Evolutionary conservation across 208 protist genomes (phyloP), one percentile per base, ranked within the genome.

Genomic region (Trypanosoma caninum): DNA sequence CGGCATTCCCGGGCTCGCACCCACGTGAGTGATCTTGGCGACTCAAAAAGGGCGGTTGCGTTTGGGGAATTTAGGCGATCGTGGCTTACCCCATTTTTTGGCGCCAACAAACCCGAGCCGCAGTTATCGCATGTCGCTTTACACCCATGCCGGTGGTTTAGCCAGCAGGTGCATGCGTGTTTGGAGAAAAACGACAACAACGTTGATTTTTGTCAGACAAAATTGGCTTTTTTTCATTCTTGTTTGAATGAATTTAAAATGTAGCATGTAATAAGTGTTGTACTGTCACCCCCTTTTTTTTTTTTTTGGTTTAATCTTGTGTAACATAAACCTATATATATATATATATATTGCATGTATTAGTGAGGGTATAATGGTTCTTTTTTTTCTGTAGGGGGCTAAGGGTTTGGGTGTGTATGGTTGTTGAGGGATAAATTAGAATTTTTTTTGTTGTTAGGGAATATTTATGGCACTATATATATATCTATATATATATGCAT

Each of bases 41-140:
- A 76, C 10, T 68, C 64, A 30, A 66, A 73, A 46, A 61, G 46
- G 18, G 59, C 45, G 7, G 73, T 81, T 23, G 65, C 57, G 11
- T 87, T 85, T 48, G 63, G 72, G 30, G 37, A 78, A 23, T 82
- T 76, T 38, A 73, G 70, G 33, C 86, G 72, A 3, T 86, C 77
- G 13, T 85, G 54, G 62, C 63, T 93, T 20, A 80, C 87, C 1
- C 81, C 83, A 14, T 93, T 90, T 62, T 93, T 93, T 45, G 83
- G 83, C 40, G 53, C 83, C 40, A 90, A 93, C 52, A 66, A 73
- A 20, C 65, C 74, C 16, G 78, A 90, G 69, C 71, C 67, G 31
- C 55, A 74, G 31, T 41, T 78, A 14, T 13, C 38, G 20, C 20
- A 5, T 13, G 33, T 63, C 34, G 38, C 46, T 1, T 53, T 55